Evolutionary conservation across 768 basidiomycete genomes (phyloP), one percentile per base, ranked within the genome.

Genomic region (Gloeostereum incarnatum): DNA sequence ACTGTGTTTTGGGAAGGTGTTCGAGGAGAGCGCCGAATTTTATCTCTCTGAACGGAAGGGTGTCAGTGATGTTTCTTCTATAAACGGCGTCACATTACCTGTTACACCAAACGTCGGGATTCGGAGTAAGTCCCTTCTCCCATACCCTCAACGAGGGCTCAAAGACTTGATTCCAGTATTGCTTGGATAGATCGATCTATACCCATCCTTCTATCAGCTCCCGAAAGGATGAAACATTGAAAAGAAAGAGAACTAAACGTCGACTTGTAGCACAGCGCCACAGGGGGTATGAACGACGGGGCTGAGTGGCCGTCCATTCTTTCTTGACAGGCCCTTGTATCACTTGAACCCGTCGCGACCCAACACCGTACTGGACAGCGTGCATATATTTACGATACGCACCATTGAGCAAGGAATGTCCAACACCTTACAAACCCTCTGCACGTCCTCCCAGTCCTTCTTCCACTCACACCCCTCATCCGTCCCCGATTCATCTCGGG

Each of bases 381-480:
- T n/a, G n/a, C n/a, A n/a, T n/a, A n/a, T n/a, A n/a, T n/a, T n/a
- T n/a, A n/a, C n/a, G n/a, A 6, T 6, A 50, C 67, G 36, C 42
- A 89, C 89, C 73, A 91, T 67, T 48, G 66, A 59, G 47, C 78
- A 80, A n/a, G 85, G 78, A 25, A 91, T 72, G 40, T 73, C 85
- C 17, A 83, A 69, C 48, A 72, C 63, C 36, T 61, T 71, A 52
- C 90, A 91, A 9, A 96, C 86, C 13, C 65, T 62, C 49, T 81
- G 81, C 1, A 96, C 93, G 54, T 94, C 90, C 43, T 83, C 75
- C 85, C 86, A 96, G 50, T 97, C 93, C 42, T 78, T 82, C 59
- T 97, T 83, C 93, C 93, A 98, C 56, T 92, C 88, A 49, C 93
- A 98, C 3, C 86, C 84, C n/a, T 65, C 68, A 51, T 85, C 85